A percentile compares a stretch with the other conserved stretches of the same genome.
Conservation (phyloP, 2,329 filamentous ascomycete genomes). For the Penicillium sp. region DNA sequence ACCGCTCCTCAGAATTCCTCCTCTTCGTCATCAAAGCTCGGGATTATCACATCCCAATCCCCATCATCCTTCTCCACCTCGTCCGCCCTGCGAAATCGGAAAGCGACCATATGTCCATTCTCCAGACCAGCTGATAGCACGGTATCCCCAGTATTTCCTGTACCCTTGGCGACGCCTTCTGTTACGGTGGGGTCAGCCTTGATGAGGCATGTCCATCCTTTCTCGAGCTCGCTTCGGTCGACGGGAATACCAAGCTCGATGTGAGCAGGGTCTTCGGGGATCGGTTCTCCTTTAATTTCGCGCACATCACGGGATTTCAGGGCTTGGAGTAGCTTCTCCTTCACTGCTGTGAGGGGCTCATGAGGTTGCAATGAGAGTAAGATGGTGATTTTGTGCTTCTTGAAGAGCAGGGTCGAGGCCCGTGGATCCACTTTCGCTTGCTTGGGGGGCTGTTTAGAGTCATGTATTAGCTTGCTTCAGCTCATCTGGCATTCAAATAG, state of each 20-base stretch:
- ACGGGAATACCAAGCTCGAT: slow-evolving; percentile 51
- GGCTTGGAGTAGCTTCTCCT: slow-evolving; percentile 58
- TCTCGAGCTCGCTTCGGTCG: slow-evolving; percentile 49
- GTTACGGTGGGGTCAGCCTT: neutral
- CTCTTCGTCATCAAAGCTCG: slow-evolving; percentile 37
- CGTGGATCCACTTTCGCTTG: slow-evolving; percentile 41
- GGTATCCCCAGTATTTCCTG: slow-evolving; percentile 12
- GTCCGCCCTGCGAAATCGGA: slow-evolving; percentile 32
- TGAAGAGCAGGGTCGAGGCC: slow-evolving; percentile 69
- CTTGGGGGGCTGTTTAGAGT: slow-evolving; percentile 13
- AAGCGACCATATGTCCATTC: slow-evolving; percentile 35
- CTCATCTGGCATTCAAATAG: neutral
- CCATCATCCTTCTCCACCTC: slow-evolving; percentile 21
- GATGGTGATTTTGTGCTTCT: slow-evolving; percentile 70
- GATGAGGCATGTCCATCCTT: slow-evolving; percentile 46
- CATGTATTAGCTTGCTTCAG: neutral
- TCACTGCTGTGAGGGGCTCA: slow-evolving; percentile 58
- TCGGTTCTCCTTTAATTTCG: slow-evolving; percentile 38
- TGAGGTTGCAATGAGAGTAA: slow-evolving; percentile 65
- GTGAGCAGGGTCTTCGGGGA: slow-evolving; percentile 42
- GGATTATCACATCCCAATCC: slow-evolving; percentile 40
- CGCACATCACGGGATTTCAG: slow-evolving; percentile 49
- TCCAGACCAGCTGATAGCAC: slow-evolving; percentile 30
- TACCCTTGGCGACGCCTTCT: slow-evolving; percentile 1
- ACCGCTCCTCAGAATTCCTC: slow-evolving; percentile 6